Evolutionary conservation across 257 asterid species (phyloP).

Genomic region (Ehretia macrophylla): DNA sequence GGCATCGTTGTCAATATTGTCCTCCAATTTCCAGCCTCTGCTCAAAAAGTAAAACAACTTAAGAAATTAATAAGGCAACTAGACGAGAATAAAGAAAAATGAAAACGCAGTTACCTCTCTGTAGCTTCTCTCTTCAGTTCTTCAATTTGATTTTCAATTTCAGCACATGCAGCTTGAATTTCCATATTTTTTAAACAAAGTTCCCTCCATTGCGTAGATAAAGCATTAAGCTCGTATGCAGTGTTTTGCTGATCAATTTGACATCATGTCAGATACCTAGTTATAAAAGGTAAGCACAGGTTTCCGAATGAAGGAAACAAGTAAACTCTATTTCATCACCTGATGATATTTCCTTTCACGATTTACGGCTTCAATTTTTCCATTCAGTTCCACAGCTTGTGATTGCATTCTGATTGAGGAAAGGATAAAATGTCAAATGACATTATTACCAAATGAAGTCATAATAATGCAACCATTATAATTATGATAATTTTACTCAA

Average conservation of each 20-base stretch:
- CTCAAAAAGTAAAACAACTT: conserved; percentile 8
- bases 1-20: conserved; percentile 43
- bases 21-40: conserved; percentile 78
- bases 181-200: conserved; percentile 83
- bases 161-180: conserved; percentile 78
- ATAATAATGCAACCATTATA: too few species aligned
- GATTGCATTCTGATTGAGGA: conserved; percentile 57
- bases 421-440: background rate
- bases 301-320: background rate
- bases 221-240: conserved; percentile 87
- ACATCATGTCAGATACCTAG: background rate
- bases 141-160: conserved; percentile 49
- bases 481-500: too few species aligned
- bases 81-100: background rate
- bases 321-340: conserved; percentile 34
- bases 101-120: conserved; percentile 42
- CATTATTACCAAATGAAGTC: background rate
- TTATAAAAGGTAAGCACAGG: background rate
- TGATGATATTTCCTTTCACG: conserved; percentile 98
- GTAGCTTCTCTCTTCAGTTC: conserved; percentile 61
- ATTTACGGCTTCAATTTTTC: conserved; percentile 73
- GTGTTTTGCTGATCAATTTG: conserved; percentile 71
- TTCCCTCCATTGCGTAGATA: conserved; percentile 92
- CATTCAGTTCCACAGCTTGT: conserved; percentile 67
- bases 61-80: conserved; percentile 4